Conservation (phyloP, 129 eudicot genomes). For the Smallanthus sonchifolius region DNA sequence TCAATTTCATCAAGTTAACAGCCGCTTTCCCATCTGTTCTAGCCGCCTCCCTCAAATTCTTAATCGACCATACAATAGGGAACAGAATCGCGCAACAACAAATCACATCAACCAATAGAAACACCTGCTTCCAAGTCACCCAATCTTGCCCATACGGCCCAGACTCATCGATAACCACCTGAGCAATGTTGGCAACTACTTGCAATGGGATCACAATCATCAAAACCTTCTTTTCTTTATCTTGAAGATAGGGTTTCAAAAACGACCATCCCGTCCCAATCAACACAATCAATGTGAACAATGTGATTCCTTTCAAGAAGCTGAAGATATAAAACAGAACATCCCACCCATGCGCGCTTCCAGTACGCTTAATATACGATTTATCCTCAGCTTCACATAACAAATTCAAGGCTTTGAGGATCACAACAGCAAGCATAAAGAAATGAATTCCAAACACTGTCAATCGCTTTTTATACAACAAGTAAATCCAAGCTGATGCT, state of each 20-base stretch:
- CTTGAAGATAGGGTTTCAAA: slow-evolving; percentile 76
- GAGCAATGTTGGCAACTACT: slow-evolving; percentile 77
- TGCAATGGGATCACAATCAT: slow-evolving; percentile 86
- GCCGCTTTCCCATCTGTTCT: slow-evolving; percentile 90
- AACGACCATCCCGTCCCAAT: slow-evolving; percentile 97
- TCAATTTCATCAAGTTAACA: slow-evolving; percentile 74
- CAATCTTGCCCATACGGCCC: slow-evolving; percentile 75
- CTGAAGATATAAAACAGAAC: slow-evolving; percentile 75
- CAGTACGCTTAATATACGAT: slow-evolving; percentile 64
- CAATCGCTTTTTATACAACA: slow-evolving; percentile 49
- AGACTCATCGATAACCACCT: slow-evolving; percentile 68
- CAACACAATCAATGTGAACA: slow-evolving; percentile 72
- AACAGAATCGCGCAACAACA: slow-evolving; percentile 84
- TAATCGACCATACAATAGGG: slow-evolving; percentile 92
- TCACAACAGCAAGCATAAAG: slow-evolving; percentile 77
- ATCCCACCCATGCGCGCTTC: slow-evolving; percentile 90
- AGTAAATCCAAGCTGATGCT: slow-evolving; percentile 43
- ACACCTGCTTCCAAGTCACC: slow-evolving; percentile 82
- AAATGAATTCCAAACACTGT: slow-evolving; percentile 63
- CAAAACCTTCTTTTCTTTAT: slow-evolving; percentile 83
- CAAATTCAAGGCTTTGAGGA: slow-evolving; percentile 62
- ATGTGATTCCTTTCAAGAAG: slow-evolving; percentile 59
- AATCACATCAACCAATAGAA: slow-evolving; percentile 69
- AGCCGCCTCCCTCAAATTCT: slow-evolving; percentile 75
- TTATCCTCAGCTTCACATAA: slow-evolving; percentile 88